Evolutionary conservation across 768 basidiomycete species (phyloP).

Genomic region (Pseudohyphozyma bogoriensis): DNA sequence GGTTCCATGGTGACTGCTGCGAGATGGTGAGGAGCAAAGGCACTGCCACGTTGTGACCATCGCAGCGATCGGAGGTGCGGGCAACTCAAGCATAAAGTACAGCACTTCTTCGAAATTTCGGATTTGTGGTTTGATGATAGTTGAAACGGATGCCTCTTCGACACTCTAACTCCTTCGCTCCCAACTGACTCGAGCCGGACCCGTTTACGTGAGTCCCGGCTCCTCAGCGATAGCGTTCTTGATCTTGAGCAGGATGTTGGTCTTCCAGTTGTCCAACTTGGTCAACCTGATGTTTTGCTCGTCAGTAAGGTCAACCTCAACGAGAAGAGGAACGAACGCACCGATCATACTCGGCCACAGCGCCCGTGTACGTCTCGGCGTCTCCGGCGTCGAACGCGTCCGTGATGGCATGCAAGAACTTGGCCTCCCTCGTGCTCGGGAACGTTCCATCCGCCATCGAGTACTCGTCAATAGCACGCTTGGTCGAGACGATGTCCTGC

Average conservation of each 20-base stretch:
- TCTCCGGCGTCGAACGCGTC: conserved; percentile 68
- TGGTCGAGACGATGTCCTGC: conserved; percentile 75
- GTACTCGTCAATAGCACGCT: conserved; percentile 68
- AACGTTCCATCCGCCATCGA: conserved; percentile 75
- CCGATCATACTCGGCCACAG: conserved; percentile 28
- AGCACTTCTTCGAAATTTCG: no score
- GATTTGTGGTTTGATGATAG: no score
- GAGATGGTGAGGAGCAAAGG: no score
- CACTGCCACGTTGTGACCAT: no score
- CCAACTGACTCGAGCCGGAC: background rate
- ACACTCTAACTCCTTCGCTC: no score
- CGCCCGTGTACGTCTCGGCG: conserved; percentile 25
- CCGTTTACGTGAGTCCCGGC: conserved; percentile 38
- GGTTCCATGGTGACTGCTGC: no score
- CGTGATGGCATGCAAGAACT: conserved; percentile 66
- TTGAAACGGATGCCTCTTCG: no score
- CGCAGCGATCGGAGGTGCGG: no score
- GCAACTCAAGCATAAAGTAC: no score
- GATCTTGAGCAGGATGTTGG: conserved; percentile 74
- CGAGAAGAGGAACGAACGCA: background rate
- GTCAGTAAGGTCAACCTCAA: background rate
- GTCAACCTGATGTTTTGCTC: conserved; percentile 50
- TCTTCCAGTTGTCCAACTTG: conserved; percentile 95
- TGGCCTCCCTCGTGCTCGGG: conserved; percentile 77
- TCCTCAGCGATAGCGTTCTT: conserved; percentile 67